Percentiles rank a stretch among this genome's conserved stretches.
Conservation (phyloP, 1,284 basidiomycete genomes). For the Malassezia yamatoensis region DNA sequence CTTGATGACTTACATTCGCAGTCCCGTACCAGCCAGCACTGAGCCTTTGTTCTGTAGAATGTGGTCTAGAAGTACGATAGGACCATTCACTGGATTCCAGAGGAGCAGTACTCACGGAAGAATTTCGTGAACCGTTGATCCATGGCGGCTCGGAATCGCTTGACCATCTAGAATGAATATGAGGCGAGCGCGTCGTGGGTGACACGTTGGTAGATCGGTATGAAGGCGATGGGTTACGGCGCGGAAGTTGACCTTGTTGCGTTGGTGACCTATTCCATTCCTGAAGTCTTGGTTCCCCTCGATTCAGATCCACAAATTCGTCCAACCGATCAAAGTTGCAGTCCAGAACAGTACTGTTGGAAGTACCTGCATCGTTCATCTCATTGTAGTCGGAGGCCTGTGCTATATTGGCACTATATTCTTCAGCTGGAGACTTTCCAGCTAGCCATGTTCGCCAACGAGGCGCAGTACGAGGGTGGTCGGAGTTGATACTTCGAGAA, state of each 20-base stretch:
- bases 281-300: constrained; percentile 12
- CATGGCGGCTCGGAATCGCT: constrained; percentile 17
- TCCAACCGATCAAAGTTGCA: constrained; percentile 71
- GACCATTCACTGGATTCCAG: no score
- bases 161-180: constrained; percentile 4
- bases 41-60: no score
- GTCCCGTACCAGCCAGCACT: neutral
- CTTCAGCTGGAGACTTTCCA: no score
- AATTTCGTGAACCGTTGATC: neutral
- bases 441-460: neutral
- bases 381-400: no score
- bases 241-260: neutral
- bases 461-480: neutral
- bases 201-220: neutral
- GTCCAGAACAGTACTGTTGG: constrained; percentile 53
- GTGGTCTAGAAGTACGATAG: no score
- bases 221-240: constrained; percentile 13
- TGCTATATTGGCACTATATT: no score
- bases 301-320: constrained; percentile 58
- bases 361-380: no score
- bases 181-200: constrained; percentile 17
- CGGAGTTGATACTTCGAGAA: neutral
- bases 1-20: neutral
- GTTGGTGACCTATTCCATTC: neutral
- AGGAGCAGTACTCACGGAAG: no score